Base-by-base conservation (phyloP, 2,329 filamentous ascomycete genomes). In the Trichophyton schoenleinii region DNA sequence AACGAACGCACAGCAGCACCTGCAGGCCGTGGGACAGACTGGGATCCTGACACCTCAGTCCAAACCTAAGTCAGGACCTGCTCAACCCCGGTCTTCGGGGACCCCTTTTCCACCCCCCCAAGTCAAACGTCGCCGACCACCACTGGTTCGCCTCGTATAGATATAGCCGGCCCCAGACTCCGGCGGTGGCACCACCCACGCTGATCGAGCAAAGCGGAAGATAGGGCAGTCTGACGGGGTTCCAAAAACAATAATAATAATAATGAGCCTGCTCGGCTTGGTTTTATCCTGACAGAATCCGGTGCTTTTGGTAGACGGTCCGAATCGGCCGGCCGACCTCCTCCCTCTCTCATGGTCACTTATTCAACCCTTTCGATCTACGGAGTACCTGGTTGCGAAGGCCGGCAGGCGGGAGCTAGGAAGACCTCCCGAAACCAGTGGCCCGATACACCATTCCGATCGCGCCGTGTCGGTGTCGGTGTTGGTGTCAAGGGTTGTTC, bases 261-360 rank as follows among this genome's bases (percentile, higher is more conserved):
- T 22, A 22, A 22, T 22, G 49, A 53, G 22, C 8, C 49, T 22
- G 11, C 11, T 13, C 38, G 28, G 28, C 28, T 31, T 31, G 1
- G 28, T 44, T 20, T 36, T 31, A 31, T 53, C 18, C 25, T 34
- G 31, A 36, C 52, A 36, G 52, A 34, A 28, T 55, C 52, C 25
- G n/a, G 52, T n/a, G 34, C 15, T 55, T 28, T 34, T n/a, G 52
- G 52, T 55, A 7, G 28, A 59, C 42, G 60, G 57, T 57, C 55
- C 46, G 48, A 57, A 57, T 11, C 62, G 59, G 44, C 18, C 46
- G 28, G 18, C 34, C 22, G 48, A 42, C 15, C 13, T 42, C 15
- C 13, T 42, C 53, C 28, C 46, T 38, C 36, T 58, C 22, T 46
- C 22, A 28, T 42, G 13, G 13, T 11, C 22, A 31, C 34, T 44